Percentiles rank a stretch among this genome's conserved stretches.
These are phyloP conservation scores for Nephromyces sp. DNA, from an alignment of 169 alveolate genomes.

Conservation along the genomic window DNA sequence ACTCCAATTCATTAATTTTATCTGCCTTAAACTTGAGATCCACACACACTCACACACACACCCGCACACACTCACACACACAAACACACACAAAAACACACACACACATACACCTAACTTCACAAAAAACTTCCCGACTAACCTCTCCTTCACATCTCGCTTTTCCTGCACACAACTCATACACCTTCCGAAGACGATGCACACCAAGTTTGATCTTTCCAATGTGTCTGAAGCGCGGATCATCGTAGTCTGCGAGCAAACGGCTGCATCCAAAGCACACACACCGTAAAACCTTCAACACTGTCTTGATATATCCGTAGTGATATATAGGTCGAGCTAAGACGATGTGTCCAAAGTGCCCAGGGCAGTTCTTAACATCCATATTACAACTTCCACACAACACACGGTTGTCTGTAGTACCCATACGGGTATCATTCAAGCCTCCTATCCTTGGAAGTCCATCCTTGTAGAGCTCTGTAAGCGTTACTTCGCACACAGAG, in stretches of 20 bases:
- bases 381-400: conserved; percentile 88
- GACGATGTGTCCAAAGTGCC: conserved; percentile 96
- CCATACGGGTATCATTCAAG: conserved; percentile 89
- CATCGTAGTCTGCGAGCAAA: conserved; percentile 69
- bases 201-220: conserved; percentile 60
- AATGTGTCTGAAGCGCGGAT: conserved; percentile 55
- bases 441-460: conserved; percentile 77
- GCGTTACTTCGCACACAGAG: conserved; percentile 77
- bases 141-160: conserved; percentile 1
- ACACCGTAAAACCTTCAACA: conserved; percentile 84
- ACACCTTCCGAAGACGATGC: conserved; percentile 37
- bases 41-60: too few species aligned
- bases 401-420: conserved; percentile 86
- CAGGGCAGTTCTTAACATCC: conserved; percentile 92
- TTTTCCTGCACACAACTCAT: conserved; percentile 14
- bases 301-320: conserved; percentile 75
- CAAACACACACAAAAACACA: too few species aligned
- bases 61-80: too few species aligned
- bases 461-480: conserved; percentile 72
- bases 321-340: conserved; percentile 86
- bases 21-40: too few species aligned
- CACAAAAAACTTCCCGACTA: too few species aligned
- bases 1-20: too few species aligned
- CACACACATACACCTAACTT: too few species aligned
- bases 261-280: conserved; percentile 90